phyloP scores from a whole-genome alignment of 345 rosid species.

The Melaleuca quinquenervia region DNA sequence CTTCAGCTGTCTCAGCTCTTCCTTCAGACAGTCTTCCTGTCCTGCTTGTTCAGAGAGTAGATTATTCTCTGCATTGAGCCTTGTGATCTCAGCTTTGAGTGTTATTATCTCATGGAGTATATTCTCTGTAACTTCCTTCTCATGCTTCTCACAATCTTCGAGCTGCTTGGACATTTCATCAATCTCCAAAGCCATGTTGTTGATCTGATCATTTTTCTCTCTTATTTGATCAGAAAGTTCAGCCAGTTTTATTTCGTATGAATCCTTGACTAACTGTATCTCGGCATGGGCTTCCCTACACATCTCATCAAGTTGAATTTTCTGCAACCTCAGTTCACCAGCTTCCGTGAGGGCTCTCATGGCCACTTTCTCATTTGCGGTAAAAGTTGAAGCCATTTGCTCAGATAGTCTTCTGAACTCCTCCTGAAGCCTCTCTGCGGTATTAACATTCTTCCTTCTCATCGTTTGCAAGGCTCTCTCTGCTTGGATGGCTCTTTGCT shows the following conservation, averaged over 20 bases:
- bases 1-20: slow-evolving; percentile 34
- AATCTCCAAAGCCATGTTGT: slow-evolving; percentile 30
- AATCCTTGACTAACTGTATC: slow-evolving; percentile 27
- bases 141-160: slow-evolving; percentile 35
- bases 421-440: slow-evolving; percentile 78
- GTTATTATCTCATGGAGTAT: not conserved
- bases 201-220: slow-evolving; percentile 31
- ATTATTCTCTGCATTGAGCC: slow-evolving; percentile 3
- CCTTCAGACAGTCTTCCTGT: not conserved
- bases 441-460: slow-evolving; percentile 57
- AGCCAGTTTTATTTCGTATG: slow-evolving; percentile 38
- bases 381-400: slow-evolving; percentile 70
- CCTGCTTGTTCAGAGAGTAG: not conserved
- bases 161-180: slow-evolving; percentile 41
- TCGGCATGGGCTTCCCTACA: slow-evolving; percentile 44
- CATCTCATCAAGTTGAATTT: slow-evolving; percentile 51
- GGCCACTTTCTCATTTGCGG: slow-evolving; percentile 81
- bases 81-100: slow-evolving; percentile 6
- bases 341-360: slow-evolving; percentile 70
- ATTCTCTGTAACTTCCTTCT: slow-evolving; percentile 25
- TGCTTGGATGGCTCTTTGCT: slow-evolving; percentile 75
- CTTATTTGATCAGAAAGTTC: slow-evolving; percentile 34
- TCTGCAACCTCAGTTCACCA: slow-evolving; percentile 43
- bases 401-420: slow-evolving; percentile 62
- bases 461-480: slow-evolving; percentile 66